Evolutionary conservation across 2,329 filamentous ascomycete genomes (phyloP).

Genomic region (Stachybotrys chlorohalonatus): DNA sequence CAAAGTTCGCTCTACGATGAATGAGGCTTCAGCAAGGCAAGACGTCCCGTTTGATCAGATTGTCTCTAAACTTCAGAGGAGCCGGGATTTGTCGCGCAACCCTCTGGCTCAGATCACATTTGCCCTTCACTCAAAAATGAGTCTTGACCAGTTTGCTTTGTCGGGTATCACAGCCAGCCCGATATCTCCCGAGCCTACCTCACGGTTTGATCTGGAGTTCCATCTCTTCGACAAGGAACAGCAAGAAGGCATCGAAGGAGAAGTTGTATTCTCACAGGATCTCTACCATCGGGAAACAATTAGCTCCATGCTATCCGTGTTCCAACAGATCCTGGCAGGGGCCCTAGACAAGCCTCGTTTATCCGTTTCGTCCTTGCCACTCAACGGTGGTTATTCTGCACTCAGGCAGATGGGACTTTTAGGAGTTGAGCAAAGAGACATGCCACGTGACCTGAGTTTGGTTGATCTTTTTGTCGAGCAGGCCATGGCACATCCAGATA

Average conservation of each 20-base stretch:
- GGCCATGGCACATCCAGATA: background rate
- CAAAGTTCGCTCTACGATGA: constrained; percentile 6
- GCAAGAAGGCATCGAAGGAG: constrained; percentile 1
- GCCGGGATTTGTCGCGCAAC: constrained; percentile 6
- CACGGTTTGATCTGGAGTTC: constrained; percentile 13
- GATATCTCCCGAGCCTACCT: too few species aligned
- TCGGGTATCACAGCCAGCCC: too few species aligned
- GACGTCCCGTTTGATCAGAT: constrained; percentile 13
- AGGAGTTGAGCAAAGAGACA: constrained; percentile 5
- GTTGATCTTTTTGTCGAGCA: constrained; percentile 6
- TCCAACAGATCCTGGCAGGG: constrained; percentile 6
- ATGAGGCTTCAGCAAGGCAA: constrained; percentile 10
- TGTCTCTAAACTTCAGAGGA: constrained; percentile 5
- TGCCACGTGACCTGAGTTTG: constrained; percentile 6
- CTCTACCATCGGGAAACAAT: constrained; percentile 9
- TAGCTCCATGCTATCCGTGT: constrained; percentile 7
- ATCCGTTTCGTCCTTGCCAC: constrained; percentile 2
- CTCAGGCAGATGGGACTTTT: constrained; percentile 10
- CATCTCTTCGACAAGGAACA: constrained; percentile 8
- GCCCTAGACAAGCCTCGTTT: constrained; percentile 4
- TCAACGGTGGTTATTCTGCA: background rate
- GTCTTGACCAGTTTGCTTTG: background rate
- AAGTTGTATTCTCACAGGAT: constrained; percentile 7
- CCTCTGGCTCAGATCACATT: constrained; percentile 10
- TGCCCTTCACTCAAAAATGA: constrained; percentile 7